Conservation (phyloP, 192 early-diverging fungal species). For the Thoreauomyces humboldtii region DNA sequence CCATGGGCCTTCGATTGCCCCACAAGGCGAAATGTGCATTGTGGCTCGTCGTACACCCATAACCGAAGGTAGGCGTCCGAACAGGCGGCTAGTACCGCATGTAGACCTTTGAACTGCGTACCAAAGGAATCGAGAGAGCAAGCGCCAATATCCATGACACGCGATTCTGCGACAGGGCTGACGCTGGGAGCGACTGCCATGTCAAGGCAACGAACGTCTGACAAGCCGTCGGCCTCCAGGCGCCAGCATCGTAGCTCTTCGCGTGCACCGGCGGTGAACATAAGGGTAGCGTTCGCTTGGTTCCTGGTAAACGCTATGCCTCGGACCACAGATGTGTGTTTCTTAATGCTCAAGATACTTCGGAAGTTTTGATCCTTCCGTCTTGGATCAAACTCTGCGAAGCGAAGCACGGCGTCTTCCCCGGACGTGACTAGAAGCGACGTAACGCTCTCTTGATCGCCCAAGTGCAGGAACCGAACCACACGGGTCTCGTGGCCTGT, state of each 20-base stretch:
- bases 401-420: constrained; percentile 40
- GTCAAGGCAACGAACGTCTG: constrained; percentile 46
- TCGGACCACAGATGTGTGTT: constrained; percentile 56
- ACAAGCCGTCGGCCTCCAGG: constrained; percentile 22
- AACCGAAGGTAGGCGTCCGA: constrained; percentile 68
- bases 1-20: constrained; percentile 51
- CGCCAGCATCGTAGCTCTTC: constrained; percentile 69
- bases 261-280: constrained; percentile 64
- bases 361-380: background rate
- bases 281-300: background rate
- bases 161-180: constrained; percentile 58
- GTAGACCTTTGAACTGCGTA: constrained; percentile 17
- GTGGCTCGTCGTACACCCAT: constrained; percentile 59
- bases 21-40: constrained; percentile 46
- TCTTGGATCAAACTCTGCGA: constrained; percentile 16
- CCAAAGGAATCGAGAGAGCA: constrained; percentile 5
- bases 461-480: constrained; percentile 38
- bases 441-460: background rate
- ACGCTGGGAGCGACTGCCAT: constrained; percentile 42
- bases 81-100: constrained; percentile 67
- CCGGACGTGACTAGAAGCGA: constrained; percentile 16
- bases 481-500: constrained; percentile 66
- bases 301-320: constrained; percentile 42
- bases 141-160: constrained; percentile 72
- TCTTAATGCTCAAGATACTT: constrained; percentile 24